phyloP scores from a whole-genome alignment of 345 rosid genomes.

The Streptanthus diversifolius region DNA sequence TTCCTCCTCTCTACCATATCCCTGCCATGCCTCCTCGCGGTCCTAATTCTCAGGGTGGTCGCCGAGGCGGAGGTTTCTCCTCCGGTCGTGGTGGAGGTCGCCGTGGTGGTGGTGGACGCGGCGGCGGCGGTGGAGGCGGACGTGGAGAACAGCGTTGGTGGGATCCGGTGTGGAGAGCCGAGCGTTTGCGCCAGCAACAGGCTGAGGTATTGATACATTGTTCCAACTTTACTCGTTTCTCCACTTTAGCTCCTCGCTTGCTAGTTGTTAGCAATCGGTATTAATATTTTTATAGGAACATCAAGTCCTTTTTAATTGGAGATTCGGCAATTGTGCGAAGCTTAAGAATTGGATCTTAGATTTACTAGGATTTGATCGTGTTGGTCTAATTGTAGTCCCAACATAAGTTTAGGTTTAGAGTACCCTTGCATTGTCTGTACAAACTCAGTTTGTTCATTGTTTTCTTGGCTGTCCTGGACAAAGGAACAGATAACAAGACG shows the following conservation, averaged over 20 bases:
- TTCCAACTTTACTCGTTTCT: neutral
- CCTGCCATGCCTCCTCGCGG: constrained; percentile 57
- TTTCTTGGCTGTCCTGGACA: neutral
- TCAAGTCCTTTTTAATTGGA: neutral
- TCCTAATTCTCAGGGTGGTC: constrained; percentile 50
- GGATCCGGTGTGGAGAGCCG: constrained; percentile 99
- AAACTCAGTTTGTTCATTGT: neutral
- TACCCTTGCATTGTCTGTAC: neutral
- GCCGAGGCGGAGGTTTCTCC: constrained; percentile 31
- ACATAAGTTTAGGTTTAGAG: neutral
- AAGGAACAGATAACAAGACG: neutral
- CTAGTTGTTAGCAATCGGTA: neutral
- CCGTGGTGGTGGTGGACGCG: constrained; percentile 49
- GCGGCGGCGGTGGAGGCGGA: constrained; percentile 44
- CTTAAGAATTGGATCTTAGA: neutral
- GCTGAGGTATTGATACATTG: constrained; percentile 37
- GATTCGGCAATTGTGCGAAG: neutral
- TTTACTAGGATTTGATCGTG: neutral
- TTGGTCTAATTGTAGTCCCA: neutral
- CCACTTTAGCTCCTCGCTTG: neutral
- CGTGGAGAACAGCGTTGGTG: constrained; percentile 99
- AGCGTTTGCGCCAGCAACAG: constrained; percentile 72
- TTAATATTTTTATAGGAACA: neutral
- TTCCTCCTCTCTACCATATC: constrained; percentile 12
- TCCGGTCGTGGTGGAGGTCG: constrained; percentile 40